Conservation (phyloP, 306 rosid species). For the Quercus mongolica region DNA sequence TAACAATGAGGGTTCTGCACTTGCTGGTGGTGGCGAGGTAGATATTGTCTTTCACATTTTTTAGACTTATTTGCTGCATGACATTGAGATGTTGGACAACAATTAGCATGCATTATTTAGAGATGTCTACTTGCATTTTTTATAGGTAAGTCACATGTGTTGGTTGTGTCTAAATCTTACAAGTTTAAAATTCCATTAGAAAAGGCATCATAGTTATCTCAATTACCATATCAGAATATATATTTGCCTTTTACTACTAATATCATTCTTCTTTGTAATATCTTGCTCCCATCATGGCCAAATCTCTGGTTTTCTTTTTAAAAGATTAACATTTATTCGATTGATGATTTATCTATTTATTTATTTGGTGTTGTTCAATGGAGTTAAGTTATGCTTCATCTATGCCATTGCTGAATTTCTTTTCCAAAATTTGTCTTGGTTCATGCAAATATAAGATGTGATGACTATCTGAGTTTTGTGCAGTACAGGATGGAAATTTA, state of each 20-base stretch:
- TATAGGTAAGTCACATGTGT: no score
- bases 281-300: neutral
- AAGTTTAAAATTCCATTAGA: neutral
- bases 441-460: slow-evolving; percentile 21
- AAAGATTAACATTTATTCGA: neutral
- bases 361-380: neutral
- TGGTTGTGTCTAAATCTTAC: neutral
- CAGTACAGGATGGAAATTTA: slow-evolving; percentile 86
- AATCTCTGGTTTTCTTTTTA: neutral
- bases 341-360: neutral
- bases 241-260: neutral
- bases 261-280: neutral
- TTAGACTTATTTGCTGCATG: neutral
- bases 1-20: slow-evolving; percentile 60
- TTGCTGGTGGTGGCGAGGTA: slow-evolving; percentile 94
- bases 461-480: slow-evolving; percentile 48
- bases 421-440: neutral
- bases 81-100: neutral
- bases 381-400: neutral
- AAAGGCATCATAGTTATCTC: neutral
- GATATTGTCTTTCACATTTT: slow-evolving; percentile 18
- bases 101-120: neutral
- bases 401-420: neutral
- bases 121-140: no score
- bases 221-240: neutral